A percentile compares a stretch with the other conserved stretches of the same genome.
These are phyloP conservation scores for Saccharomycopsis schoenii DNA, from an alignment of 805 yeast genomes.

Conservation along the genomic window DNA sequence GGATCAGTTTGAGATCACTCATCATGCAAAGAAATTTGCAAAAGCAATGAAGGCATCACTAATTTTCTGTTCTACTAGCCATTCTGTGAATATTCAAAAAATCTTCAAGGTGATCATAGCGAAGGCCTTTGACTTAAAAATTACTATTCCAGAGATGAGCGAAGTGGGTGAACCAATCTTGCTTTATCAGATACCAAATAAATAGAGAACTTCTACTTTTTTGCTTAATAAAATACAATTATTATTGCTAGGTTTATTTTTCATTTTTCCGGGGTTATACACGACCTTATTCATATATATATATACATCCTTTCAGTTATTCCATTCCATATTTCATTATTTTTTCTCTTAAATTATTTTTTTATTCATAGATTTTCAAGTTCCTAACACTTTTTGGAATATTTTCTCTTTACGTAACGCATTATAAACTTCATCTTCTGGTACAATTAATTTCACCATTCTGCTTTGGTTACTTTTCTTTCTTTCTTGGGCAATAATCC, in stretches of 20 bases:
- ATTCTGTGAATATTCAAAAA: slow-evolving; percentile 87
- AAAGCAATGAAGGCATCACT: slow-evolving; percentile 78
- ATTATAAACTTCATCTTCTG: slow-evolving; percentile 57
- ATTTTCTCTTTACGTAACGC: slow-evolving; percentile 48
- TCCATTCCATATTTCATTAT: not conserved
- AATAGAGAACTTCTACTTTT: not conserved
- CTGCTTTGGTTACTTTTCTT: slow-evolving; percentile 59
- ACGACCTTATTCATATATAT: not conserved
- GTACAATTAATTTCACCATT: slow-evolving; percentile 52
- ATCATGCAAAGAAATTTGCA: slow-evolving; percentile 76
- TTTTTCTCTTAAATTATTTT: not conserved
- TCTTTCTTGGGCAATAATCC: slow-evolving; percentile 61
- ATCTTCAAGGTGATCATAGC: slow-evolving; percentile 85
- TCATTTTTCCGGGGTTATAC: not conserved
- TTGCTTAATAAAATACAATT: not conserved
- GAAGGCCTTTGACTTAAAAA: slow-evolving; percentile 77
- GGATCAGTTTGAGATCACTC: slow-evolving; percentile 78
- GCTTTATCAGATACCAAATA: slow-evolving; percentile 33
- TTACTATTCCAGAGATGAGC: slow-evolving; percentile 75
- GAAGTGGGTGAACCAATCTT: slow-evolving; percentile 89
- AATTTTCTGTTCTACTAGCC: slow-evolving; percentile 83
- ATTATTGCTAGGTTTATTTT: not conserved
- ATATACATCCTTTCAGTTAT: not conserved
- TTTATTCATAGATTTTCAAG: not conserved
- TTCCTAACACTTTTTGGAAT: slow-evolving; percentile 16